Conservation (phyloP, 106 monocot species). For the Phalaenopsis equestris region DNA sequence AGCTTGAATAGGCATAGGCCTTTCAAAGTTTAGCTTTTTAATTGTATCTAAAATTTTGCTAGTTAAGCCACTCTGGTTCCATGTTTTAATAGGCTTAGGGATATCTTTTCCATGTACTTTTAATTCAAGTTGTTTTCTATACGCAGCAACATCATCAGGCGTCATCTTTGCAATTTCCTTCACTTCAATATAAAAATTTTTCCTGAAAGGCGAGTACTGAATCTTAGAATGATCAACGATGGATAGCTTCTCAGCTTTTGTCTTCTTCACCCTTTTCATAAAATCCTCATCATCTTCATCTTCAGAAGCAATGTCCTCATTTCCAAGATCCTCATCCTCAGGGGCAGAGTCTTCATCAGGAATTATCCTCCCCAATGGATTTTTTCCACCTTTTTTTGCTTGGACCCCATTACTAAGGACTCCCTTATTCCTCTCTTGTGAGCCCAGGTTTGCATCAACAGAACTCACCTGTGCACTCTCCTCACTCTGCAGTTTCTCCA, state of each 20-base stretch:
- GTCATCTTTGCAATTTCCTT: slow-evolving; percentile 84
- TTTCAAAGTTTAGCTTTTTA: slow-evolving; percentile 87
- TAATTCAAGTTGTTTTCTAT: slow-evolving; percentile 75
- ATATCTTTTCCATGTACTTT: slow-evolving; percentile 96
- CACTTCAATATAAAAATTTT: slow-evolving; percentile 88
- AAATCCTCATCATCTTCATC: slow-evolving; percentile 97
- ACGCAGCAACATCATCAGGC: slow-evolving; percentile 50
- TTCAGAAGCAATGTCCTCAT: slow-evolving; percentile 47
- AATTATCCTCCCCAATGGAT: slow-evolving; percentile 68
- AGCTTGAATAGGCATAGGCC: slow-evolving; percentile 93
- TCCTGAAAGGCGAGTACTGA: slow-evolving; percentile 75
- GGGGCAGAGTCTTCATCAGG: slow-evolving; percentile 83
- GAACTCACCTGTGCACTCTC: slow-evolving; percentile 10
- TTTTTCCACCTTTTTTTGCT: slow-evolving; percentile 38
- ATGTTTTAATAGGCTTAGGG: slow-evolving; percentile 91
- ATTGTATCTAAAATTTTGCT: slow-evolving; percentile 80
- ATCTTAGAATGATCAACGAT: slow-evolving; percentile 94
- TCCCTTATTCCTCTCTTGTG: slow-evolving; percentile 10
- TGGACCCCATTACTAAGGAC: slow-evolving; percentile 43
- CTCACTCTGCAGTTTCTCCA: slow-evolving; percentile 34
- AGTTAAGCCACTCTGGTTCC: slow-evolving; percentile 81
- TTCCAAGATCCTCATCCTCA: slow-evolving; percentile 56
- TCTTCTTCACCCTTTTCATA: slow-evolving; percentile 90
- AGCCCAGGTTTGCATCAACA: slow-evolving; percentile 14
- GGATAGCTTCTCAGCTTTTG: slow-evolving; percentile 81